Conservation (phyloP, 108 stramenopile genomes). For the Discostella pseudostelligera region DNA sequence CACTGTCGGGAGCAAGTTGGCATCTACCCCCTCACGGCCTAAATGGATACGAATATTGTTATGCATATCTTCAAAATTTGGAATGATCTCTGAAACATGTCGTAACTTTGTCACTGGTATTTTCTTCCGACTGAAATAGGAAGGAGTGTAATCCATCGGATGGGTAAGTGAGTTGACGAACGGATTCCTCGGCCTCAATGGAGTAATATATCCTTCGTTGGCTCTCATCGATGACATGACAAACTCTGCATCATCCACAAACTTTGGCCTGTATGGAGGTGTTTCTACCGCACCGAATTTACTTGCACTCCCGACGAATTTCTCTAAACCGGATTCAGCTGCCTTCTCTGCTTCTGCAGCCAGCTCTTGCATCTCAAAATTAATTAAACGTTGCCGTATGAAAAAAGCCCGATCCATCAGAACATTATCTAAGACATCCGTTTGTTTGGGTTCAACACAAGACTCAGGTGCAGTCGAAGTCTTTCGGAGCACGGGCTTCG, state of each 20-base stretch:
- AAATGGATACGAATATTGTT: constrained; percentile 42
- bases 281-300: constrained; percentile 31
- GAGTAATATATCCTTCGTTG: constrained; percentile 1
- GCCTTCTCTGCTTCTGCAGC: constrained; percentile 48
- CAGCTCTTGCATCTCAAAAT: constrained; percentile 41
- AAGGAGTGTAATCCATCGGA: constrained; percentile 15
- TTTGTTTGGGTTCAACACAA: not conserved
- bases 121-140: constrained; percentile 31
- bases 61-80: constrained; percentile 45
- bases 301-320: constrained; percentile 42
- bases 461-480: constrained; percentile 5
- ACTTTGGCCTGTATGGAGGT: constrained; percentile 8
- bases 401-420: constrained; percentile 33
- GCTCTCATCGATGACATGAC: not conserved
- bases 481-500: constrained; percentile 2
- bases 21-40: constrained; percentile 20
- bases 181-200: not conserved
- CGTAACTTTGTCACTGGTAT: constrained; percentile 34
- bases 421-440: constrained; percentile 24
- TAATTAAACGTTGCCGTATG: constrained; percentile 34
- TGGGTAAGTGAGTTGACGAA: not conserved
- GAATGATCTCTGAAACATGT: constrained; percentile 40
- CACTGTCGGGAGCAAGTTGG: constrained; percentile 9
- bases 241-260: constrained; percentile 13
- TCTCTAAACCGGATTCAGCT: constrained; percentile 41